phyloP scores from a whole-genome alignment of 257 asterid species.

The Nicotiana paniculata region DNA sequence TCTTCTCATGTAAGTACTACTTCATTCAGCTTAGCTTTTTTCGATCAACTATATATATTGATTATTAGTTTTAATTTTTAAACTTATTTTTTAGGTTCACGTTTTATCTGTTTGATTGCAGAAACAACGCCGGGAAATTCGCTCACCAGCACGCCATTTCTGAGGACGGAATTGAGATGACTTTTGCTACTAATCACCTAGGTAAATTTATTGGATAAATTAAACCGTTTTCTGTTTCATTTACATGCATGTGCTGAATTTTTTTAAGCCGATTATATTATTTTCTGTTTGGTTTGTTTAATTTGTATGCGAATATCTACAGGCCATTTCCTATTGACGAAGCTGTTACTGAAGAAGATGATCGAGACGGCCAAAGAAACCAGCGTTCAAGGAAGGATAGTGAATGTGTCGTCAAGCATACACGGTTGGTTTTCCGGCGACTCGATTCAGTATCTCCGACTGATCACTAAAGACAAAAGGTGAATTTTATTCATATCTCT shows the following conservation, averaged over 20 bases:
- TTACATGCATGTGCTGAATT: neutral
- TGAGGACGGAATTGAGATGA: slow-evolving; percentile 95
- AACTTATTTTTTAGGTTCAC: neutral
- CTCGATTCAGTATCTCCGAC: slow-evolving; percentile 43
- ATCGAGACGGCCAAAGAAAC: slow-evolving; percentile 43
- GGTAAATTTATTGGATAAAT: slow-evolving; percentile 26
- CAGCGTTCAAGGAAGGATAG: slow-evolving; percentile 81
- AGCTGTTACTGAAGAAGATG: slow-evolving; percentile 70
- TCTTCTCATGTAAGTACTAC: slow-evolving; percentile 59
- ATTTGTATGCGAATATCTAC: neutral
- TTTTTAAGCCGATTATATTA: neutral
- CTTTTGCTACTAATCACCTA: slow-evolving; percentile 86
- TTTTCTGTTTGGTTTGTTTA: neutral
- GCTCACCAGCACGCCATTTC: slow-evolving; percentile 67
- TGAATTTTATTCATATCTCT: slow-evolving; percentile 14
- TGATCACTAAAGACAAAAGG: slow-evolving; percentile 73
- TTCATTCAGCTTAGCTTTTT: neutral
- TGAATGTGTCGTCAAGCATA: slow-evolving; percentile 83
- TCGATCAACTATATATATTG: neutral
- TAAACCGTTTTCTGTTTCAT: neutral
- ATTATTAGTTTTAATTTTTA: neutral
- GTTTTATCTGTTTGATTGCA: slow-evolving; percentile 15
- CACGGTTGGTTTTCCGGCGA: slow-evolving; percentile 95
- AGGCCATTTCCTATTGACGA: slow-evolving; percentile 88
- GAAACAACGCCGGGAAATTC: slow-evolving; percentile 97